Evolutionary conservation across 1,284 basidiomycete species (phyloP), one percentile per base, ranked within the genome.

Genomic region (Ustilago sp.): DNA sequence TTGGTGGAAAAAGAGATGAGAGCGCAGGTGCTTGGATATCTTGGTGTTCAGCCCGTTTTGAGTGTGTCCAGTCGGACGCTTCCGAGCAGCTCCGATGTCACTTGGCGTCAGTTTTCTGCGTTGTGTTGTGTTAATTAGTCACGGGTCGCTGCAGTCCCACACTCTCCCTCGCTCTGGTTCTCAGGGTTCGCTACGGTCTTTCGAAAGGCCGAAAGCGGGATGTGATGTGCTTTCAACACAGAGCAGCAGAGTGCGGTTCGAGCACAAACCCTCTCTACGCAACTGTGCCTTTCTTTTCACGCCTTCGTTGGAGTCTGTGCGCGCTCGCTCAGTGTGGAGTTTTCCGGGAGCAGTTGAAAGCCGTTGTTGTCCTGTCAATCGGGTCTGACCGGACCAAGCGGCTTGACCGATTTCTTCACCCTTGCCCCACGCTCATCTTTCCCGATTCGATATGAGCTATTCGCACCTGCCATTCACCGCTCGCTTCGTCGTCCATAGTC

Each of bases 341-440:
- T 52, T 51, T 50, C 39, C 59, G 63, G 67, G 48, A 48, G 51
- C 59, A 57, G 57, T 63, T 67, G 70, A 64, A 67, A 73, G 64
- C 70, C 64, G 64, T 48, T 35, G 15, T 55, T 23, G 55, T 8
- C n/a, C 38, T 56, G 41, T 64, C 3, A 28, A 23, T 57, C 70
- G 70, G 70, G 64, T 23, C 23, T 52, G 48, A 48, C 64, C 70
- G 70, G 70, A 63, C 57, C 61, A 63, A 68, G 50, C 64, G 64
- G 61, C 70, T 31, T 47, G 28, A 36, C 47, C 39, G 34, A 34
- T 34, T 15, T 32, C 34, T 48, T 32, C 28, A 63, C 55, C 69
- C 60, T 59, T 28, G 34, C 35, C 43, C 68, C 62, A 50, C 56
- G 43, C 58, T 13, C 41, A 54, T 62, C 41, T 34, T 41, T 38